These are phyloP conservation scores for Tetradesmus lagerheimii DNA, from an alignment of 139 green algal species.

Conservation along the genomic window DNA sequence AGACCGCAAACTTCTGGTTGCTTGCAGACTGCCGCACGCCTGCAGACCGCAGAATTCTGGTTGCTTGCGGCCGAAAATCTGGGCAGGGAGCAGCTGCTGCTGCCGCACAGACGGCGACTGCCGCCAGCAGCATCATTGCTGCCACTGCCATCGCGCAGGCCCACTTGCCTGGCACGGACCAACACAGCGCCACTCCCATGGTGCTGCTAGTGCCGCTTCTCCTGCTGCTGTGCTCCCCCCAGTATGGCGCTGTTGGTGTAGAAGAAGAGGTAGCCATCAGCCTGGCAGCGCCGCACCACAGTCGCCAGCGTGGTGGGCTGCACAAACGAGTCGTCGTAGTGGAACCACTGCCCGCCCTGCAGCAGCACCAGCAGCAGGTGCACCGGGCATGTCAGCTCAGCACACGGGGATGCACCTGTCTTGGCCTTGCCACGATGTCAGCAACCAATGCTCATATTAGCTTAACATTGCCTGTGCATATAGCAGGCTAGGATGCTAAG, in stretches of 20 bases:
- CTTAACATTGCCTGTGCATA: not conserved
- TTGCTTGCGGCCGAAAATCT: no score
- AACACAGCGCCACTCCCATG: not conserved
- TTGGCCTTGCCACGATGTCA: no score
- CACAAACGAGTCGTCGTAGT: constrained; percentile 60
- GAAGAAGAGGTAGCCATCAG: constrained; percentile 70
- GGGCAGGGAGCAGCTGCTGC: no score
- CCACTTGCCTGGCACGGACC: not conserved
- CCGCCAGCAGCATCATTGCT: not conserved
- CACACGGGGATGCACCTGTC: no score
- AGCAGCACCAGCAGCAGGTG: not conserved
- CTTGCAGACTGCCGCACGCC: no score
- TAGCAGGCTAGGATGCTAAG: not conserved
- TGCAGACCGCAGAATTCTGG: no score
- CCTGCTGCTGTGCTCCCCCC: not conserved
- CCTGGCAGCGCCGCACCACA: constrained; percentile 44
- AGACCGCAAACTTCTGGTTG: no score
- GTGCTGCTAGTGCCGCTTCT: not conserved
- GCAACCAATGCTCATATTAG: no score
- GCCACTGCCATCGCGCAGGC: not conserved
- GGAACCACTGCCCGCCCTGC: constrained; percentile 35
- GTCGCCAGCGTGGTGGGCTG: constrained; percentile 19
- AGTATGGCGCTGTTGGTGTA: constrained; percentile 47
- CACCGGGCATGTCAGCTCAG: no score
- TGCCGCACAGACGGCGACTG: not conserved